Percentiles rank a stretch among this genome's conserved stretches.
These are phyloP conservation scores for Claviceps purpurea DNA, from an alignment of 2,329 filamentous ascomycete species.

Conservation along the genomic window DNA sequence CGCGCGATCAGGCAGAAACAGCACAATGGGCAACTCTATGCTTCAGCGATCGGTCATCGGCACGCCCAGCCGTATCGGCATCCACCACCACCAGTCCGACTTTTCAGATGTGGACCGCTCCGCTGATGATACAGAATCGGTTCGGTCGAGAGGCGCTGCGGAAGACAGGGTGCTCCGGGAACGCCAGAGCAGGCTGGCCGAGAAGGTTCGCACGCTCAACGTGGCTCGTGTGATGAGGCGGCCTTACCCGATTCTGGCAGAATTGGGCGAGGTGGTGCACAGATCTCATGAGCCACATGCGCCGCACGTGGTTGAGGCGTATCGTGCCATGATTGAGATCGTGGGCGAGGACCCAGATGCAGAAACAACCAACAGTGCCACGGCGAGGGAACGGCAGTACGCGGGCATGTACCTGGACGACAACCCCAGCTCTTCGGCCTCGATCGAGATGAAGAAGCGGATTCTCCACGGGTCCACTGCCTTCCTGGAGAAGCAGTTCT, in stretches of 20 bases:
- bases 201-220: constrained; percentile 70
- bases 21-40: constrained; percentile 43
- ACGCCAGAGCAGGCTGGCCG: constrained; percentile 70
- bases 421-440: constrained; percentile 47
- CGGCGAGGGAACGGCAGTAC: constrained; percentile 64
- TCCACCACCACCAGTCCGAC: constrained; percentile 39
- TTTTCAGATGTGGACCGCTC: constrained; percentile 57
- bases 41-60: constrained; percentile 82
- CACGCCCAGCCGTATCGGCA: constrained; percentile 53
- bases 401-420: constrained; percentile 66
- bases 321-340: constrained; percentile 67
- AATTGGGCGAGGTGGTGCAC: constrained; percentile 62
- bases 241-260: constrained; percentile 60
- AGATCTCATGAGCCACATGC: constrained; percentile 58
- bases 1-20: constrained; percentile 32
- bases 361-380: constrained; percentile 45
- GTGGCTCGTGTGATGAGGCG: constrained; percentile 50
- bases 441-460: constrained; percentile 57
- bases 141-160: constrained; percentile 32
- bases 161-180: constrained; percentile 69
- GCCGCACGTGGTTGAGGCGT: constrained; percentile 67
- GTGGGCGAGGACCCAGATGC: constrained; percentile 56
- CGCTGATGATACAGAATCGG: constrained; percentile 31
- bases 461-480: constrained; percentile 68
- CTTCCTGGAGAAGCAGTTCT: constrained; percentile 73